These are phyloP conservation scores for Ochetophila trinervis DNA, from an alignment of 306 rosid species.

Conservation along the genomic window DNA sequence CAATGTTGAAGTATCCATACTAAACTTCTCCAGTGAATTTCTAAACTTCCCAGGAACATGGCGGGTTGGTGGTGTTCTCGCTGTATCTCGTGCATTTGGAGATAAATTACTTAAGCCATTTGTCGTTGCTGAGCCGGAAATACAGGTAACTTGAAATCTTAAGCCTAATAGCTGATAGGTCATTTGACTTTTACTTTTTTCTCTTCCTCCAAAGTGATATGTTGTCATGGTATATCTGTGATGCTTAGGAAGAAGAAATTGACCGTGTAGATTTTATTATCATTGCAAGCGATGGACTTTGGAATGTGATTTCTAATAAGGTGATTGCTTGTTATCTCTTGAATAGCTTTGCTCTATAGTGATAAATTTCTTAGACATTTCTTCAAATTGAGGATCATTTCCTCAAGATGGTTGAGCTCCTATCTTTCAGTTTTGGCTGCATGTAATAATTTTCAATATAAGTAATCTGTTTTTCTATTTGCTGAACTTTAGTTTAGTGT, in stretches of 20 bases:
- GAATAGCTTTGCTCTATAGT: neutral
- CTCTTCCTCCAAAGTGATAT: neutral
- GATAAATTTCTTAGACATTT: neutral
- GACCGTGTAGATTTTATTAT: conserved; percentile 73
- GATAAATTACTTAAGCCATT: conserved; percentile 76
- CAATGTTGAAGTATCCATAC: neutral
- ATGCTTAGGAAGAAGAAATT: conserved; percentile 73
- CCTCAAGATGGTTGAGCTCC: neutral
- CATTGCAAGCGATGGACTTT: conserved; percentile 87
- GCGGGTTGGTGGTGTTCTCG: conserved; percentile 95
- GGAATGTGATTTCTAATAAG: conserved; percentile 84
- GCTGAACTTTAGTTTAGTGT: too few species aligned
- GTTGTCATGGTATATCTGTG: conserved; percentile 6
- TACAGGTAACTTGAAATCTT: conserved; percentile 46
- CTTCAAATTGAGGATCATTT: neutral
- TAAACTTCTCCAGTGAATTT: conserved; percentile 15
- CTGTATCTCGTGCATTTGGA: conserved; percentile 93
- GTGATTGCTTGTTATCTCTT: conserved; percentile 38
- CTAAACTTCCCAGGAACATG: conserved; percentile 65
- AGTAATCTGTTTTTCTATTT: too few species aligned
- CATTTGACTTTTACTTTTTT: neutral
- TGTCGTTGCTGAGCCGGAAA: conserved; percentile 92
- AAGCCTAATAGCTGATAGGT: neutral
- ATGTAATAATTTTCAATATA: too few species aligned
- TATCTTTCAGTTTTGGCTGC: neutral